Evolutionary conservation across 257 asterid species (phyloP).

Genomic region (Osmanthus fragrans): DNA sequence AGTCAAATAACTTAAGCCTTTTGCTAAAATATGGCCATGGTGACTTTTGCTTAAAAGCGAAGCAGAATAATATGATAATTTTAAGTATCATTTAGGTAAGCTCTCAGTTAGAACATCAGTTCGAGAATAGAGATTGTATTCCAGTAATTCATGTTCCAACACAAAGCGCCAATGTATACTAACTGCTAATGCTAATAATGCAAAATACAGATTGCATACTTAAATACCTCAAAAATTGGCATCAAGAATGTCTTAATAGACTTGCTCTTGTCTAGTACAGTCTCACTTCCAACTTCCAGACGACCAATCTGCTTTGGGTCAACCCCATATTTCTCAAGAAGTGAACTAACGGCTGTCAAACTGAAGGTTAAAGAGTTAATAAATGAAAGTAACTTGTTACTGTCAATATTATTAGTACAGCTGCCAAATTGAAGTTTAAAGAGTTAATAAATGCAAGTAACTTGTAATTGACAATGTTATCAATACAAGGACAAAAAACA

Average conservation of each 20-base stretch:
- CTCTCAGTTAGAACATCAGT: not conserved
- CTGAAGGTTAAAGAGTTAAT: conserved; percentile 39
- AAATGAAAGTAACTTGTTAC: not conserved
- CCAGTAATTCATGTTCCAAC: conserved; percentile 14
- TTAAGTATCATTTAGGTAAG: conserved; percentile 3
- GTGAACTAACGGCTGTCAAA: conserved; percentile 89
- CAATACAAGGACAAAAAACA: not conserved
- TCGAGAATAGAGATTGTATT: not conserved
- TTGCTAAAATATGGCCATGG: not conserved
- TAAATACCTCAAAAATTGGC: conserved; percentile 92
- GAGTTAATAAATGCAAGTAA: not conserved
- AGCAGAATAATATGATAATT: not conserved
- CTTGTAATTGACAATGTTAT: not conserved
- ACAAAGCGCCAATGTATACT: not conserved
- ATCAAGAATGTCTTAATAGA: conserved; percentile 96
- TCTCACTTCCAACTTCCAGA: conserved; percentile 97
- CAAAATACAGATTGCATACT: conserved; percentile 6
- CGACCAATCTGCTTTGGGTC: conserved; percentile 94
- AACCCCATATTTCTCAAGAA: conserved; percentile 76
- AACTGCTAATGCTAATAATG: not conserved
- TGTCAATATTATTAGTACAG: conserved; percentile 11
- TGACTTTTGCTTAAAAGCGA: not conserved
- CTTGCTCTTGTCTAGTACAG: conserved; percentile 97
- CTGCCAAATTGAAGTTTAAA: conserved; percentile 72
- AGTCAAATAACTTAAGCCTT: too few species aligned